Conservation (phyloP, 73 alveolate genomes). For the Paramecium biaurelia region DNA sequence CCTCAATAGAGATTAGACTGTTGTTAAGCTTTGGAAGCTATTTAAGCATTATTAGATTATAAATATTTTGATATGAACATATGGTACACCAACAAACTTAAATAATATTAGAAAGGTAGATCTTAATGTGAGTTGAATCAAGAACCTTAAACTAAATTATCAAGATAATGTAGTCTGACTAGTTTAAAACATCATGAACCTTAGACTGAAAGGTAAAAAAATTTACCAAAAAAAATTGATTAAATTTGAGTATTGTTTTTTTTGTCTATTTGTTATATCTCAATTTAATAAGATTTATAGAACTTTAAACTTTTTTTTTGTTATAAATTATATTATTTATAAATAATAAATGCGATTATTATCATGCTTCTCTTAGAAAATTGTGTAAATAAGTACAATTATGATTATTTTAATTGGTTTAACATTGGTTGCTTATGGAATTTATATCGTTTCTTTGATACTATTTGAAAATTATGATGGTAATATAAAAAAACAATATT, state of each 20-base stretch:
- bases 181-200: neutral
- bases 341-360: neutral
- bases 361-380: neutral
- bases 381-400: neutral
- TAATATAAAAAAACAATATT: neutral
- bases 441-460: neutral
- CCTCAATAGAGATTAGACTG: neutral
- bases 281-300: neutral
- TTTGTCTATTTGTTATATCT: neutral
- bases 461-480: neutral
- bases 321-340: neutral
- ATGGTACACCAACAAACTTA: neutral
- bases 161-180: neutral
- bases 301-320: neutral
- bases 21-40: neutral
- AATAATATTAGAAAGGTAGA: neutral
- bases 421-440: neutral
- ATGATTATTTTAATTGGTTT: neutral
- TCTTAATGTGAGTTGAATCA: neutral
- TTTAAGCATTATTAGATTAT: neutral
- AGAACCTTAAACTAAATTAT: neutral
- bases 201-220: neutral
- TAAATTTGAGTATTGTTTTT: neutral
- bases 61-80: constrained; percentile 23
- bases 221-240: neutral